Evolutionary conservation across 305 asterid species (phyloP).

Genomic region (Fraxinus albicans): DNA sequence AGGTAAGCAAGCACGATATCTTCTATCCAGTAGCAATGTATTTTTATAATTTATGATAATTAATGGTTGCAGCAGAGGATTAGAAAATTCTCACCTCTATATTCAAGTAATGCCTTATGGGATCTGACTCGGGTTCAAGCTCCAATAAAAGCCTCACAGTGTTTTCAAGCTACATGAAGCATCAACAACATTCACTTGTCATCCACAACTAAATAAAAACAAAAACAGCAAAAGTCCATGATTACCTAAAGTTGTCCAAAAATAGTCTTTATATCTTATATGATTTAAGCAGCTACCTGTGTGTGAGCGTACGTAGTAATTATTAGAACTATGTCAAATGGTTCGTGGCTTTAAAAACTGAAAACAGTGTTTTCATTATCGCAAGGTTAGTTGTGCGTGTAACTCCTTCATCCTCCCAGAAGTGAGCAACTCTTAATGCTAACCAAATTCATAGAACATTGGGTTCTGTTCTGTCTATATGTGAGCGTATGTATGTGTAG

Average conservation of each 20-base stretch:
- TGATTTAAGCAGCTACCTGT: neutral
- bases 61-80: slow-evolving; percentile 3
- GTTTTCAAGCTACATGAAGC: slow-evolving; percentile 88
- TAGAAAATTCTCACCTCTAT: slow-evolving; percentile 65
- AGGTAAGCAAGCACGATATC: slow-evolving; percentile 12
- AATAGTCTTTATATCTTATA: neutral
- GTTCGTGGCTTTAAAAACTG: neutral
- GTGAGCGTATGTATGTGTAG: neutral
- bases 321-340: neutral
- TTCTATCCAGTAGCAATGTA: slow-evolving; percentile 2
- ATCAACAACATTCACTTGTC: slow-evolving; percentile 28
- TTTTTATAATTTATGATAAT: neutral
- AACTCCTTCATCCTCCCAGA: neutral
- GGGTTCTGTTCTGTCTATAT: neutral
- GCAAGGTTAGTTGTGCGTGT: neutral
- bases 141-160: slow-evolving; percentile 86
- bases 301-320: neutral
- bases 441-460: neutral
- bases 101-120: slow-evolving; percentile 86
- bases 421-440: neutral
- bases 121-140: slow-evolving; percentile 98
- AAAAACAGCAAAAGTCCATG: neutral
- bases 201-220: slow-evolving; percentile 9
- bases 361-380: neutral
- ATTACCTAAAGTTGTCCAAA: slow-evolving; percentile 6